Conservation (phyloP, 306 rosid species). For the Dalbergia cultrata region DNA sequence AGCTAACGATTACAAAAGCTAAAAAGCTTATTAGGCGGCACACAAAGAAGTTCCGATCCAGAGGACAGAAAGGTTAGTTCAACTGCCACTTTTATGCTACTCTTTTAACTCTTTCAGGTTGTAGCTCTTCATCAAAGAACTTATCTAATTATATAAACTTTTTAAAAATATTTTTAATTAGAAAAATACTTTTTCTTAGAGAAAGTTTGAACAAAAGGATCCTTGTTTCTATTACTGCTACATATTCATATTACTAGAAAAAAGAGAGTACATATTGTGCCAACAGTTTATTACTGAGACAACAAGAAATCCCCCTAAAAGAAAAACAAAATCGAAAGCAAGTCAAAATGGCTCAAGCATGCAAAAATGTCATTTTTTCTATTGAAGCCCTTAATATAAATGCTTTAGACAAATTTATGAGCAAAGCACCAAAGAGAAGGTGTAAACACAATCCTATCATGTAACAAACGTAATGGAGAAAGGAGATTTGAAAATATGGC, state of each 20-base stretch:
- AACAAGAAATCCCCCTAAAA: slow-evolving; percentile 6
- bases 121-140: not conserved
- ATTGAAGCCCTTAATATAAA: not conserved
- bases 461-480: not conserved
- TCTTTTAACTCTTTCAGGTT: not conserved
- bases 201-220: too few species aligned
- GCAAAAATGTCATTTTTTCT: not conserved
- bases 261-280: slow-evolving; percentile 15
- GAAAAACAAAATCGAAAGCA: slow-evolving; percentile 20
- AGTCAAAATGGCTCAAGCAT: slow-evolving; percentile 6
- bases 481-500: not conserved
- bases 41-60: slow-evolving; percentile 87
- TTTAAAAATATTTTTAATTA: too few species aligned
- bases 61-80: slow-evolving; percentile 85
- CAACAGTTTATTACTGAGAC: not conserved
- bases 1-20: slow-evolving; percentile 92
- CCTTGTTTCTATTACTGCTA: not conserved
- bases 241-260: slow-evolving; percentile 26
- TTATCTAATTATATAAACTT: not conserved
- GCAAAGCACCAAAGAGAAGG: not conserved
- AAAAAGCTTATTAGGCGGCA: slow-evolving; percentile 93
- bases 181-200: too few species aligned
- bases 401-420: slow-evolving; percentile 5
- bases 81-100: slow-evolving; percentile 15
- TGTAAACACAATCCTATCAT: slow-evolving; percentile 14